These are phyloP conservation scores for Hypoxylon crocopeplum DNA, from an alignment of 495 filamentous ascomycete genomes.

Conservation along the genomic window DNA sequence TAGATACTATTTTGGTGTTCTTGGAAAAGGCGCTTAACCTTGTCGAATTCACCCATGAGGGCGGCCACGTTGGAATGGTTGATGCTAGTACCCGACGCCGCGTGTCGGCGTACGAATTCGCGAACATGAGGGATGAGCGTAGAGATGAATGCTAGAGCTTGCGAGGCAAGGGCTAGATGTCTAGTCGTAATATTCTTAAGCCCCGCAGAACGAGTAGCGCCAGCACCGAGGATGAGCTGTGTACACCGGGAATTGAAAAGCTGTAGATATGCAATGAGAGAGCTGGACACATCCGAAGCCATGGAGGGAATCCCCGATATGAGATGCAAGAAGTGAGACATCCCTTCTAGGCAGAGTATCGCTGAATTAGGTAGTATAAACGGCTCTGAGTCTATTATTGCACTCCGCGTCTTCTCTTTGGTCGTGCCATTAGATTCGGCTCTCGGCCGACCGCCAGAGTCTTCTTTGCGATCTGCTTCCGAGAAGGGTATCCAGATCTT, in stretches of 20 bases:
- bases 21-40: conserved; percentile 83
- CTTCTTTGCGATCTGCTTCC: conserved; percentile 43
- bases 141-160: conserved; percentile 87
- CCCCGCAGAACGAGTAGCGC: conserved; percentile 87
- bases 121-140: conserved; percentile 88
- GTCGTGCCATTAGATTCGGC: conserved; percentile 57
- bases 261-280: conserved; percentile 69
- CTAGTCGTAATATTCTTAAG: conserved; percentile 96
- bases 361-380: conserved; percentile 88
- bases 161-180: conserved; percentile 90
- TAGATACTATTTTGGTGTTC: conserved; percentile 94
- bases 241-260: conserved; percentile 93
- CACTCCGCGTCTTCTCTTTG: conserved; percentile 74
- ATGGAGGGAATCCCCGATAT: conserved; percentile 85
- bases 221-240: conserved; percentile 93
- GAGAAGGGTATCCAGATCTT: conserved; percentile 71
- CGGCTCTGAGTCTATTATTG: conserved; percentile 81
- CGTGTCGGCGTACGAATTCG: conserved; percentile 86
- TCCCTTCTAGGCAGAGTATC: conserved; percentile 75
- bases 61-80: conserved; percentile 52
- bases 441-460: conserved; percentile 39
- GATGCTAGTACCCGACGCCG: conserved; percentile 60
- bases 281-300: conserved; percentile 79
- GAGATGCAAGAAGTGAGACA: conserved; percentile 82
- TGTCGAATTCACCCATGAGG: conserved; percentile 90